phyloP scores from a whole-genome alignment of 2,329 filamentous ascomycete genomes.

The Sporothrix luriei region DNA sequence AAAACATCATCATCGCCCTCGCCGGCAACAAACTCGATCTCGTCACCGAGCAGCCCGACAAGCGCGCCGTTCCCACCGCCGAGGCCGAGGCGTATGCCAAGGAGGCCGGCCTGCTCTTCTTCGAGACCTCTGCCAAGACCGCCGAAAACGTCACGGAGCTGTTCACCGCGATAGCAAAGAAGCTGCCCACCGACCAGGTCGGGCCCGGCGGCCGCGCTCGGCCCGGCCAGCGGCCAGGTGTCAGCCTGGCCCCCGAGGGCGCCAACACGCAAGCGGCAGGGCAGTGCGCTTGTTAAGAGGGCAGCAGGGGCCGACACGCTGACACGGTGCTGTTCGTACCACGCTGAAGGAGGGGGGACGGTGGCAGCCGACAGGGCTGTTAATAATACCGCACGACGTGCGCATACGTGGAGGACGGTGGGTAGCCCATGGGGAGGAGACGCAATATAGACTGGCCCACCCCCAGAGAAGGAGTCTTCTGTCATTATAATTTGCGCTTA shows the following conservation, averaged over 20 bases:
- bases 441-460: conserved; percentile 34
- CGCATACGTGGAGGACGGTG: not conserved
- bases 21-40: conserved; percentile 98
- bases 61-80: conserved; percentile 83
- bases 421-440: not conserved
- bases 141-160: conserved; percentile 93
- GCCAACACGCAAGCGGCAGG: conserved; percentile 60
- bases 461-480: conserved; percentile 25
- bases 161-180: conserved; percentile 97
- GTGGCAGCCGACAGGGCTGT: conserved; percentile 18
- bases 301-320: not conserved
- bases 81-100: conserved; percentile 95
- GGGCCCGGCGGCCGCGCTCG: conserved; percentile 82
- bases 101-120: conserved; percentile 93
- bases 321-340: not conserved
- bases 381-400: conserved; percentile 5
- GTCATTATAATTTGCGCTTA: conserved; percentile 24
- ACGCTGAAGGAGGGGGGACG: not conserved
- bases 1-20: conserved; percentile 98
- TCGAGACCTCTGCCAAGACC: conserved; percentile 97
- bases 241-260: conserved; percentile 60
- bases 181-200: conserved; percentile 91
- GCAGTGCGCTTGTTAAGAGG: conserved; percentile 59
- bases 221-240: conserved; percentile 61
- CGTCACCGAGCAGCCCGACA: conserved; percentile 90